Evolutionary conservation across 495 filamentous ascomycete species (phyloP).

Genomic region (Podospora tetraspora): DNA sequence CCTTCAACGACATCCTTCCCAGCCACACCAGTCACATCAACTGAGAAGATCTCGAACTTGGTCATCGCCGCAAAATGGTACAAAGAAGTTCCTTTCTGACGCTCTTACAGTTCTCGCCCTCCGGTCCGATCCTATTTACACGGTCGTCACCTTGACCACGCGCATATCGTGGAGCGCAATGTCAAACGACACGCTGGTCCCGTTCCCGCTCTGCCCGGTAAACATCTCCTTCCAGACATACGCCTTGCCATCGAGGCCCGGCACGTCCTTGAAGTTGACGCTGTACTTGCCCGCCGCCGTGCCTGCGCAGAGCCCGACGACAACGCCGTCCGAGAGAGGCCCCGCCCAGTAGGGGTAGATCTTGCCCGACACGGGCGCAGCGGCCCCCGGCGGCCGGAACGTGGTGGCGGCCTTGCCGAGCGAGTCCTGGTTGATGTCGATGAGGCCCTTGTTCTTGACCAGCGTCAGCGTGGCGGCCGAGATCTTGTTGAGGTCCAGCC

Average conservation of each 20-base stretch:
- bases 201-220: slow-evolving; percentile 18
- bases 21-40: neutral
- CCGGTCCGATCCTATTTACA: neutral
- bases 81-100: neutral
- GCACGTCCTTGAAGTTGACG: slow-evolving; percentile 50
- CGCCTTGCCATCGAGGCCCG: slow-evolving; percentile 33
- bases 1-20: neutral
- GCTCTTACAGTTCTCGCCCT: neutral
- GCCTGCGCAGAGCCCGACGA: slow-evolving; percentile 51
- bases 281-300: slow-evolving; percentile 33
- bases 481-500: slow-evolving; percentile 47
- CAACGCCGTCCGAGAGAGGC: slow-evolving; percentile 40
- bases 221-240: slow-evolving; percentile 36
- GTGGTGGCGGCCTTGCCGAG: slow-evolving; percentile 53
- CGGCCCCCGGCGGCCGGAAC: slow-evolving; percentile 53
- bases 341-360: slow-evolving; percentile 32
- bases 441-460: slow-evolving; percentile 46
- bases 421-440: slow-evolving; percentile 51
- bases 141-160: slow-evolving; percentile 19
- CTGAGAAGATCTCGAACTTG: neutral
- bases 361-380: slow-evolving; percentile 57
- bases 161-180: slow-evolving; percentile 21
- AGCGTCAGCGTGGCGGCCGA: slow-evolving; percentile 39
- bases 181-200: slow-evolving; percentile 13
- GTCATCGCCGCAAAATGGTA: neutral